These are phyloP conservation scores for Neonectria coccinea DNA, from an alignment of 2,329 filamentous ascomycete genomes.

Conservation along the genomic window DNA sequence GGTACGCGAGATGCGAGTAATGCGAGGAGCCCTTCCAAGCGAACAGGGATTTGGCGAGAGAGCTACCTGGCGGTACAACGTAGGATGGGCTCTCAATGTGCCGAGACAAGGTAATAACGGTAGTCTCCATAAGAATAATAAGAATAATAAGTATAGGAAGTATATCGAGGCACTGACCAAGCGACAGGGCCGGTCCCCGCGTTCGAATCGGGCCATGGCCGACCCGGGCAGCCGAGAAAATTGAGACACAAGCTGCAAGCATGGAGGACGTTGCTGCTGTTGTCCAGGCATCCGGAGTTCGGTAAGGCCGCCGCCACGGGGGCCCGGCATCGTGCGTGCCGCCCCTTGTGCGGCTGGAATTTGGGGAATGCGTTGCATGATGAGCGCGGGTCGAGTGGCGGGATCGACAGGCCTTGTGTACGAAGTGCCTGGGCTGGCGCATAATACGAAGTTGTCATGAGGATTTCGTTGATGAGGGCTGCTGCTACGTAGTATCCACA, in stretches of 20 bases:
- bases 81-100: not conserved
- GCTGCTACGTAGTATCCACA: constrained; percentile 12
- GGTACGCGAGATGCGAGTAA: not conserved
- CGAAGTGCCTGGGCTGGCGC: not conserved
- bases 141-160: not conserved
- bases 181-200: constrained; percentile 1
- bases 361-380: constrained; percentile 3
- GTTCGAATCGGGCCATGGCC: constrained; percentile 4
- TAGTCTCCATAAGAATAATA: not conserved
- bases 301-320: constrained; percentile 5
- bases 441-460: constrained; percentile 2
- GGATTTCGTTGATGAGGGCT: constrained; percentile 1
- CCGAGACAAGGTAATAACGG: not conserved
- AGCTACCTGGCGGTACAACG: constrained; percentile 2
- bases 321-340: constrained; percentile 13
- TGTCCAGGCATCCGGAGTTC: constrained; percentile 19
- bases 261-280: constrained; percentile 4
- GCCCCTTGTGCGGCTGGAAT: not conserved
- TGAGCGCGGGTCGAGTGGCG: not conserved
- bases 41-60: not conserved
- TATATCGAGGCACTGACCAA: constrained; percentile 19
- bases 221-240: constrained; percentile 1
- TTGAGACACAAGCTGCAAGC: not conserved
- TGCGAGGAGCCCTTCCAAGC: not conserved
- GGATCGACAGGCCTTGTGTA: not conserved